Conservation (phyloP, 768 basidiomycete species). For the Kwoniella sp. region DNA sequence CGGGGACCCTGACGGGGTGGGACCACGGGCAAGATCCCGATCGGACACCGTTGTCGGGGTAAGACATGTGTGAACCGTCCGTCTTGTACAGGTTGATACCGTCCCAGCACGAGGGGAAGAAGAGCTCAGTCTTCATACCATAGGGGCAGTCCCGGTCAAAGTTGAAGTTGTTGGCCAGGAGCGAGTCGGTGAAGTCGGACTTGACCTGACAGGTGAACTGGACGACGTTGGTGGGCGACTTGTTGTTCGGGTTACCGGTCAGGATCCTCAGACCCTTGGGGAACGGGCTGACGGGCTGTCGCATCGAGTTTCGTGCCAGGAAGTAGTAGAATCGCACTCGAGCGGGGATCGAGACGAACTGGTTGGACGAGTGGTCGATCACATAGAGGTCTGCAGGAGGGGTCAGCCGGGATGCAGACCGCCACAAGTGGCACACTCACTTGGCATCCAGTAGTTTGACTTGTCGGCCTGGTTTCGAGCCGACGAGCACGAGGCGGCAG, state of each 20-base stretch:
- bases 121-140: slow-evolving; percentile 39
- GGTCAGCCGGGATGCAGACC: background rate
- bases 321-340: slow-evolving; percentile 46
- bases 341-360: slow-evolving; percentile 16
- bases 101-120: slow-evolving; percentile 45
- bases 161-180: slow-evolving; percentile 18
- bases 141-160: slow-evolving; percentile 14
- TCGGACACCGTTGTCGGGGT: slow-evolving; percentile 20
- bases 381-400: slow-evolving; percentile 14
- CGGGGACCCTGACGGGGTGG: slow-evolving; percentile 44
- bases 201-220: slow-evolving; percentile 25
- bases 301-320: slow-evolving; percentile 26
- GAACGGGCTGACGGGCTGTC: slow-evolving; percentile 32
- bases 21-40: slow-evolving; percentile 23
- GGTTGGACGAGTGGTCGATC: slow-evolving; percentile 2
- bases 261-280: slow-evolving; percentile 47
- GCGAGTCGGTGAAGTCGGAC: slow-evolving; percentile 12
- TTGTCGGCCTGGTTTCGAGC: slow-evolving; percentile 38
- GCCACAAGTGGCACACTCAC: slow-evolving; percentile 2
- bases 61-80: slow-evolving; percentile 38
- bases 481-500: slow-evolving; percentile 30
- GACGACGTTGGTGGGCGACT: slow-evolving; percentile 13
- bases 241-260: slow-evolving; percentile 38
- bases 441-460: slow-evolving; percentile 43
- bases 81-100: slow-evolving; percentile 40